These are phyloP conservation scores for Phytophthora vignae DNA, from an alignment of 352 stramenopile species.

Conservation along the genomic window DNA sequence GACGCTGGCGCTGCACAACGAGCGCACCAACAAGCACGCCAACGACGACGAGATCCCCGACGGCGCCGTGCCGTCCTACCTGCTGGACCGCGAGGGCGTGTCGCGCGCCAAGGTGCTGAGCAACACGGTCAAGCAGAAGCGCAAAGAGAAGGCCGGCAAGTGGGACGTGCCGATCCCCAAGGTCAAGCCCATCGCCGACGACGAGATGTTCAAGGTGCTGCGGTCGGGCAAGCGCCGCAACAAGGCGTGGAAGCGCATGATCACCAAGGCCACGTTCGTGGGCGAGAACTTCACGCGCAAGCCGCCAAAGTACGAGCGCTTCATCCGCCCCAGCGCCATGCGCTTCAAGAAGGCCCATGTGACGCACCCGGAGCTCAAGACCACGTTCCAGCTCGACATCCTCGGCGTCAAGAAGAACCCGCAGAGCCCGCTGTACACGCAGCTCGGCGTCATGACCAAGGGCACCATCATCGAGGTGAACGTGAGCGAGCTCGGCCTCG, in stretches of 20 bases:
- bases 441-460: constrained; percentile 99
- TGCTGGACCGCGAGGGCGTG: constrained; percentile 99
- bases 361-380: constrained; percentile 99
- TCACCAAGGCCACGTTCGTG: constrained; percentile 98
- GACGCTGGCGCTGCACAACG: constrained; percentile 98
- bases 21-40: constrained; percentile 98
- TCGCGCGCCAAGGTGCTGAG: constrained; percentile 99
- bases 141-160: constrained; percentile 99
- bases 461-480: constrained; percentile 99
- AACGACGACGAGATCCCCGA: constrained; percentile 98
- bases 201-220: constrained; percentile 99
- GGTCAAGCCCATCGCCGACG: constrained; percentile 98
- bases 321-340: constrained; percentile 99
- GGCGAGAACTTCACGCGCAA: constrained; percentile 99
- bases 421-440: constrained; percentile 96
- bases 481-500: constrained; percentile 98
- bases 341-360: constrained; percentile 99
- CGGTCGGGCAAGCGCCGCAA: constrained; percentile 97
- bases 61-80: constrained; percentile 98
- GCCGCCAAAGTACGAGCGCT: constrained; percentile 99
- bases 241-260: constrained; percentile 92
- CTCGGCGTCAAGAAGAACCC: constrained; percentile 99
- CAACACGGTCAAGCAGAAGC: constrained; percentile 99
- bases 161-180: constrained; percentile 99
- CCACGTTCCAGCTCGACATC: constrained; percentile 99